Conservation (phyloP, 2,329 filamentous ascomycete genomes). For the Biscogniauxia marginata region DNA sequence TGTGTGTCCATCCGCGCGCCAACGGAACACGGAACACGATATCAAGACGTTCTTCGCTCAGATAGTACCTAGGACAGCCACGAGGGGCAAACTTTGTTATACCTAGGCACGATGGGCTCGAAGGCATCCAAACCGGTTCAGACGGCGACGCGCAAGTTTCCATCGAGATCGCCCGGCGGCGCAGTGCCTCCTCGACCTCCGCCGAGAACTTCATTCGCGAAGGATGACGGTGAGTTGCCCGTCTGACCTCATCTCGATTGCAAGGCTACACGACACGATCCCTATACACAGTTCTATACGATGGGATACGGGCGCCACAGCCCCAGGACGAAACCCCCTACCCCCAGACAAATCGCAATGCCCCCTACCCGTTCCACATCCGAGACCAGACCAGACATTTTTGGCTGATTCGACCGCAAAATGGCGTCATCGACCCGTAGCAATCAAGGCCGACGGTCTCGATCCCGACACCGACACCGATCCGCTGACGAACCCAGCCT, state of each 20-base stretch:
- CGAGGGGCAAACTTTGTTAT: too few species aligned
- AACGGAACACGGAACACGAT: too few species aligned
- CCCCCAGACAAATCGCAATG: too few species aligned
- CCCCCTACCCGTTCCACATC: not conserved
- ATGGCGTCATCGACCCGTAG: constrained; percentile 28
- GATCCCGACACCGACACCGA: constrained; percentile 41
- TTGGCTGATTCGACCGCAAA: too few species aligned
- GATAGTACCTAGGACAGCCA: too few species aligned
- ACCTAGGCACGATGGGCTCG: constrained; percentile 47
- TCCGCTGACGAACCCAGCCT: constrained; percentile 38
- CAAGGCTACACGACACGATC: not conserved
- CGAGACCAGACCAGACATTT: not conserved
- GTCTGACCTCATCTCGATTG: not conserved
- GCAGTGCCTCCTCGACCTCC: constrained; percentile 23
- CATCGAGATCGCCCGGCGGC: constrained; percentile 36
- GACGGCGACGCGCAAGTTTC: constrained; percentile 44
- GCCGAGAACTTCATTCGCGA: constrained; percentile 25
- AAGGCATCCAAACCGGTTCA: constrained; percentile 46
- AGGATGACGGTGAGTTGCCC: constrained; percentile 33
- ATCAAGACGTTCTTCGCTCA: too few species aligned
- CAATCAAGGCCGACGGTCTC: constrained; percentile 39
- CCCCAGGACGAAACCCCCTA: too few species aligned
- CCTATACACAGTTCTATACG: not conserved
- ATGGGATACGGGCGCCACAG: not conserved
- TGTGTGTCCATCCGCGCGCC: too few species aligned